These are phyloP conservation scores for Yamadazyma taylorii DNA, from an alignment of 1,139 yeast genomes.

Conservation along the genomic window DNA sequence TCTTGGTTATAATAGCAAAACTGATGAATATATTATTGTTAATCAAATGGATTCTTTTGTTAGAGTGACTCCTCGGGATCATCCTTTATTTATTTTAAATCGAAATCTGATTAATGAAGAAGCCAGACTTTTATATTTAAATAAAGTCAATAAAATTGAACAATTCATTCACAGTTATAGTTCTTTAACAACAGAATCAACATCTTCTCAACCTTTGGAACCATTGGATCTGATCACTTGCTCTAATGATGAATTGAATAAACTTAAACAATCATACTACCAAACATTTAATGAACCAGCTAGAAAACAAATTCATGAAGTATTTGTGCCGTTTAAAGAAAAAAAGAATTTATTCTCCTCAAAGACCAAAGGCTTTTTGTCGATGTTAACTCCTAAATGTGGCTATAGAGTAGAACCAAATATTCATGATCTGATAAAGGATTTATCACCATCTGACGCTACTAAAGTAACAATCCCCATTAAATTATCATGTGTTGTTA, in stretches of 20 bases:
- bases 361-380: conserved; percentile 33
- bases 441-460: conserved; percentile 9
- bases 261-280: conserved; percentile 33
- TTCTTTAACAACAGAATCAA: too few species aligned
- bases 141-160: conserved; percentile 27
- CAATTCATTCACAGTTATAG: conserved; percentile 27
- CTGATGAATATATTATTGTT: conserved; percentile 38
- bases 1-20: conserved; percentile 17
- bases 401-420: conserved; percentile 21
- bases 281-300: conserved; percentile 18
- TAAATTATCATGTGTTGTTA: conserved; percentile 24
- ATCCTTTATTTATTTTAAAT: conserved; percentile 28
- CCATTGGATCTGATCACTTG: conserved; percentile 4
- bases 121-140: conserved; percentile 29
- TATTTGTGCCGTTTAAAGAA: conserved; percentile 32
- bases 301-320: conserved; percentile 25
- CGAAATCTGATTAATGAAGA: conserved; percentile 34
- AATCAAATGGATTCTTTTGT: conserved; percentile 33
- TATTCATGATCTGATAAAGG: conserved; percentile 10
- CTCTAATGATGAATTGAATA: conserved; percentile 22
- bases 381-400: conserved; percentile 32
- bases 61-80: conserved; percentile 26
- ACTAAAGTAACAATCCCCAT: conserved; percentile 27
- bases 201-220: too few species aligned
- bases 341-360: conserved; percentile 32